These are phyloP conservation scores for Tulasnella sp. DNA, from an alignment of 768 basidiomycete species.

Conservation along the genomic window DNA sequence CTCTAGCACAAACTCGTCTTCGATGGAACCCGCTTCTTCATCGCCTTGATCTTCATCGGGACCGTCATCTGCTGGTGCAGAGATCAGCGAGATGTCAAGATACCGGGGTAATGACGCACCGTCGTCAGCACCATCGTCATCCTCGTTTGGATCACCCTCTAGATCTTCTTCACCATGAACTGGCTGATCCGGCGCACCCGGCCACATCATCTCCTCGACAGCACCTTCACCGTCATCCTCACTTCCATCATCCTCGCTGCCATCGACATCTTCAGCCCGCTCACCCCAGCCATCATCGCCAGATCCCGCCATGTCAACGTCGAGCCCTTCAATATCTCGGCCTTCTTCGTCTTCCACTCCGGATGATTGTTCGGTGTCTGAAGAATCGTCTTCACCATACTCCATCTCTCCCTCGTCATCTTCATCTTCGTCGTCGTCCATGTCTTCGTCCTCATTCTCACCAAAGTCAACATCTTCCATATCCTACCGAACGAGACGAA, in stretches of 20 bases:
- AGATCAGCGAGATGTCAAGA: slow-evolving; percentile 10
- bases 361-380: slow-evolving; percentile 18
- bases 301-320: slow-evolving; percentile 72
- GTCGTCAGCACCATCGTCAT: slow-evolving; percentile 43
- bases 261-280: slow-evolving; percentile 38
- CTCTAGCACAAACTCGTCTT: slow-evolving; percentile 28
- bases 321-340: slow-evolving; percentile 61
- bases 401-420: slow-evolving; percentile 25
- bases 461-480: slow-evolving; percentile 71
- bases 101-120: slow-evolving; percentile 31
- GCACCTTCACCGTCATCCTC: slow-evolving; percentile 69
- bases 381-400: slow-evolving; percentile 56
- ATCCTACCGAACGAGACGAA: slow-evolving; percentile 40
- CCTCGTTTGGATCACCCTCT: slow-evolving; percentile 18
- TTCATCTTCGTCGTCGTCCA: slow-evolving; percentile 53
- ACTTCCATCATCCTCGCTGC: slow-evolving; percentile 17
- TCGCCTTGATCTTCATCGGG: slow-evolving; percentile 21
- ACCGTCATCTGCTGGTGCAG: slow-evolving; percentile 25
- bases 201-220: slow-evolving; percentile 43
- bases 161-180: slow-evolving; percentile 30
- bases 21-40: slow-evolving; percentile 18
- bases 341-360: slow-evolving; percentile 51
- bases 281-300: slow-evolving; percentile 58
- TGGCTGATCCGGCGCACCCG: slow-evolving; percentile 32
- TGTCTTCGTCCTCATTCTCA: slow-evolving; percentile 50